Percentiles rank a stretch among this genome's conserved stretches.
Evolutionary conservation across 2,329 filamentous ascomycete genomes (phyloP).

Genomic region (Akanthomyces uredinophilus): DNA sequence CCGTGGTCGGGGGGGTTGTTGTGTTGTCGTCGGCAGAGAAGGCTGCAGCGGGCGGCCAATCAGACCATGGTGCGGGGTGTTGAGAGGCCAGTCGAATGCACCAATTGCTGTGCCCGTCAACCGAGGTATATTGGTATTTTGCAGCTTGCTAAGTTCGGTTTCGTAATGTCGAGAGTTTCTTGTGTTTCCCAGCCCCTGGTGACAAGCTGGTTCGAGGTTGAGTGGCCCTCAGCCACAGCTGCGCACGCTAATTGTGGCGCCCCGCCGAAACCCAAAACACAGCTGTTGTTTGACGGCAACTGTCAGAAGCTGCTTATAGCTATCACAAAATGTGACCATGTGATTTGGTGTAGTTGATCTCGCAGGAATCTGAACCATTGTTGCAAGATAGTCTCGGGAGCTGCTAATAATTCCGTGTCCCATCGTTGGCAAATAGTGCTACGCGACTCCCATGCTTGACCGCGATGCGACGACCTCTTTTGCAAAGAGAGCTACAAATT

Average conservation of each 20-base stretch:
- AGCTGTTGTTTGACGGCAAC: no score
- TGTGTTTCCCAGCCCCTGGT: constrained; percentile 2
- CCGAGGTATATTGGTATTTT: no score
- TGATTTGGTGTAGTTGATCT: no score
- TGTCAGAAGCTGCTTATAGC: no score
- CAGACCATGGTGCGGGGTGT: constrained; percentile 23
- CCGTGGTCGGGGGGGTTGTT: background rate
- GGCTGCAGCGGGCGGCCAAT: constrained; percentile 19
- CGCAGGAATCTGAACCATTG: no score
- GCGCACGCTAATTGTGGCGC: no score
- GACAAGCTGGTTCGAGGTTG: background rate
- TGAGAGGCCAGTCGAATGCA: background rate
- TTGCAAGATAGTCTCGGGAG: no score
- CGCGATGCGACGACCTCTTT: background rate
- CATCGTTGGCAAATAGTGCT: no score
- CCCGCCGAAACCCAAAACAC: no score
- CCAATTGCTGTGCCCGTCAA: background rate
- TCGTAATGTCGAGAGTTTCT: background rate
- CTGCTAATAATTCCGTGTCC: no score
- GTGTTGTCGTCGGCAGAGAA: background rate
- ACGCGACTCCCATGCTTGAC: no score
- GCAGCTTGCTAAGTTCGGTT: background rate
- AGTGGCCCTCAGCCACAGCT: background rate
- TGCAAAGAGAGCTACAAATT: background rate
- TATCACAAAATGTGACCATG: no score